Evolutionary conservation across 192 early-diverging fungal species (phyloP).

Genomic region (Piromyces finnis): DNA sequence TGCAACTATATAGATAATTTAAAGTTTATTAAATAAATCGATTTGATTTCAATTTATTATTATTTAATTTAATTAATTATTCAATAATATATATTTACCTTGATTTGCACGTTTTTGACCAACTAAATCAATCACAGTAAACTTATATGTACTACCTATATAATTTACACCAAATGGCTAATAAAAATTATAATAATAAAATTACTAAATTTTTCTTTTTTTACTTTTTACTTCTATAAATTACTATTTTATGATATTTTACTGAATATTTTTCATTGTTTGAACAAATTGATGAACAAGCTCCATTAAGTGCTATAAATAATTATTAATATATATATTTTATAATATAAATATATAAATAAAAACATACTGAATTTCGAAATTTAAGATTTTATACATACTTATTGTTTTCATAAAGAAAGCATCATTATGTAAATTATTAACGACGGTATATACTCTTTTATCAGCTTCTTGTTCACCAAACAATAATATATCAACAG

Average conservation of each 20-base stretch:
- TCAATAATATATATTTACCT: too few species aligned
- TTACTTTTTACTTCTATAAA: constrained; percentile 13
- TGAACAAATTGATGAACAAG: constrained; percentile 33
- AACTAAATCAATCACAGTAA: constrained; percentile 57
- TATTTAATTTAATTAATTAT: too few species aligned
- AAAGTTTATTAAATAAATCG: too few species aligned
- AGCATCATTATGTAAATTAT: constrained; percentile 86
- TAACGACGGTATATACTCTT: constrained; percentile 42
- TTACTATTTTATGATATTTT: constrained; percentile 1
- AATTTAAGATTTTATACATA: too few species aligned
- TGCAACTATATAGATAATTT: too few species aligned
- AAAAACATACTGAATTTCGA: too few species aligned
- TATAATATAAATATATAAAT: too few species aligned
- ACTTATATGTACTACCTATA: constrained; percentile 72
- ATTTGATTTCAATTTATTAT: too few species aligned
- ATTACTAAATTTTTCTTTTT: too few species aligned
- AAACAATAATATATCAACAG: constrained; percentile 59
- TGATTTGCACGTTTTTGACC: constrained; percentile 62
- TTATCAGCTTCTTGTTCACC: constrained; percentile 8
- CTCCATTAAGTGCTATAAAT: constrained; percentile 40
- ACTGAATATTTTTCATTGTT: constrained; percentile 2
- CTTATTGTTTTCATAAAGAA: constrained; percentile 78
- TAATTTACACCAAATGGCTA: constrained; percentile 67
- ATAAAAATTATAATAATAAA: background rate
- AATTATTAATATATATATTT: too few species aligned